phyloP scores from a whole-genome alignment of 1,139 yeast species.

The Spencermartinsiella ligniputridi region DNA sequence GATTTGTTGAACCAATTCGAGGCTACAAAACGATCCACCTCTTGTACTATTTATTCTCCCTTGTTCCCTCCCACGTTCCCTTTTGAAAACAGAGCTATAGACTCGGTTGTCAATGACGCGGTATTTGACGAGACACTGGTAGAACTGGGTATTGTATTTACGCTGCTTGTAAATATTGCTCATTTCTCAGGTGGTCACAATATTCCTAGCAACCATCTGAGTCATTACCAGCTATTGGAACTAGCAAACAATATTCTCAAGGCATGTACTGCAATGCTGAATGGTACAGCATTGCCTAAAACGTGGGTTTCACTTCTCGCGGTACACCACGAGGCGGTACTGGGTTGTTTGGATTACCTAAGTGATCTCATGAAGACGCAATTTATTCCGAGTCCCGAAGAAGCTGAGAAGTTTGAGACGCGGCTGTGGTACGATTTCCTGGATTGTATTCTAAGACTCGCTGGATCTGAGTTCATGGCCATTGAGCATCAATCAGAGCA shows the following conservation, averaged over 20 bases:
- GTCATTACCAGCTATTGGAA: slow-evolving; percentile 41
- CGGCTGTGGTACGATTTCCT: slow-evolving; percentile 50
- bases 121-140: slow-evolving; percentile 66
- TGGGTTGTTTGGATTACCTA: slow-evolving; percentile 59
- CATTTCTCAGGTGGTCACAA: slow-evolving; percentile 44
- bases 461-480: slow-evolving; percentile 38
- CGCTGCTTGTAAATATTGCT: slow-evolving; percentile 34
- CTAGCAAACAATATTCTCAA: slow-evolving; percentile 35
- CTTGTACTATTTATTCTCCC: slow-evolving; percentile 28
- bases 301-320: slow-evolving; percentile 34
- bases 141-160: slow-evolving; percentile 50
- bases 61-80: slow-evolving; percentile 70
- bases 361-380: slow-evolving; percentile 26
- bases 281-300: slow-evolving; percentile 39
- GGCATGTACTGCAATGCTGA: slow-evolving; percentile 37
- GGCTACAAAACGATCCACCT: slow-evolving; percentile 12
- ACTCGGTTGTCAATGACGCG: slow-evolving; percentile 69
- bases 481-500: slow-evolving; percentile 47
- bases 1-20: slow-evolving; percentile 27
- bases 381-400: slow-evolving; percentile 52
- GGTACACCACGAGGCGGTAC: slow-evolving; percentile 48
- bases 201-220: slow-evolving; percentile 50
- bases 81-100: slow-evolving; percentile 60
- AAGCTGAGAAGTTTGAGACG: slow-evolving; percentile 56
- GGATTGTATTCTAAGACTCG: slow-evolving; percentile 54